These are phyloP conservation scores for Pestalotiopsis sp. DNA, from an alignment of 2,329 filamentous ascomycete genomes.

Conservation along the genomic window DNA sequence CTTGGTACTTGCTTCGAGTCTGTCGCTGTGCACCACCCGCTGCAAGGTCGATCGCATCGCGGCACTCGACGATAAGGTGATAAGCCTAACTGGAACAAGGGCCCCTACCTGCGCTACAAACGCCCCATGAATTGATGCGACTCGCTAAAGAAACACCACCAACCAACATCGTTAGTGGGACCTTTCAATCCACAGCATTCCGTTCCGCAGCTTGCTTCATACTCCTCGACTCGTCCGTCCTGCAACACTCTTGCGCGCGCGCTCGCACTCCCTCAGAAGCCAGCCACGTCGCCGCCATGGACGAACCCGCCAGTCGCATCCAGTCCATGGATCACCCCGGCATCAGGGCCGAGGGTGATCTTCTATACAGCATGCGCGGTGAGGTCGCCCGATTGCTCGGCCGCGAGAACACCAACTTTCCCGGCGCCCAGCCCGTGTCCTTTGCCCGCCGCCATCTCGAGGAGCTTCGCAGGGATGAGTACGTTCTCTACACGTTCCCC, in stretches of 20 bases:
- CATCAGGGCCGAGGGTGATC: constrained; percentile 61
- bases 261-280: not conserved
- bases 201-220: not conserved
- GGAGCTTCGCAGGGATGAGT: constrained; percentile 76
- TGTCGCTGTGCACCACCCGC: not conserved
- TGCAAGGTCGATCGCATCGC: not conserved
- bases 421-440: constrained; percentile 91
- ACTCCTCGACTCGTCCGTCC: not conserved
- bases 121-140: not conserved
- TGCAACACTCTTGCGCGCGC: not conserved
- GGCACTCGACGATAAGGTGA: not conserved
- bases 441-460: constrained; percentile 79
- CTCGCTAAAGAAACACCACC: not conserved
- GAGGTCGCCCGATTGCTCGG: constrained; percentile 77
- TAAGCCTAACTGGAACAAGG: not conserved
- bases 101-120: not conserved
- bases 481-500: not conserved
- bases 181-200: not conserved
- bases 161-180: not conserved
- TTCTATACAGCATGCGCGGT: constrained; percentile 62
- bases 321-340: constrained; percentile 61
- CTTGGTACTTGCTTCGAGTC: no score
- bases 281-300: not conserved
- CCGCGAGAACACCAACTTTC: constrained; percentile 69
- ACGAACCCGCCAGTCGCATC: constrained; percentile 28